Base-by-base conservation (phyloP, 169 alveolate genomes). In the Toxoplasma gondii region DNA sequence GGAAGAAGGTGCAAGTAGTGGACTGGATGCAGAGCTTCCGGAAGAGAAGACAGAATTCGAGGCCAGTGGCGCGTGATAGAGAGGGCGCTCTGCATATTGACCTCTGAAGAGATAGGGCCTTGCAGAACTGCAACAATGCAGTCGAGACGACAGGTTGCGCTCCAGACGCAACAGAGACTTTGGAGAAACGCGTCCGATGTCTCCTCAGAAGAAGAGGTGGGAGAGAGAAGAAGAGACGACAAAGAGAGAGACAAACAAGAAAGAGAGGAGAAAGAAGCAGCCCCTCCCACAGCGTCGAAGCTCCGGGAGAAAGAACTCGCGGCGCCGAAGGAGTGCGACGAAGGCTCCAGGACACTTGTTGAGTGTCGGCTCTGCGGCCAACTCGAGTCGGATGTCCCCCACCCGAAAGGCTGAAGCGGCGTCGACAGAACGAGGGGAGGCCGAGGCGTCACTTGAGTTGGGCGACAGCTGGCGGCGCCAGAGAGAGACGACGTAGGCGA, bases 1-100 rank as follows among this genome's bases (percentile, higher is more conserved):
- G 90, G 90, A 9, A 82, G 90, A 22, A 82, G 67, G 29, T 82
- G 90, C 41, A 67, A 64, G 67, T 82, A 82, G 90, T 82, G 90
- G 19, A 82, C 90, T 1, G 90, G 90, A 82, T 44, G 53, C 67
- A 82, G 67, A 0, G 39, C 69, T 31, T 41, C 69, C 16, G 90
- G 90, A 19, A 82, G n/a, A 22, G 90, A 39, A 82, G 64, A 43
- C 19, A 82, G 90, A 17, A 82, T 38, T 36, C 41, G 53, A 12
- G 22, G 67, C 90, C 69, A 82, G 90, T 39, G 67, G n/a, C 16
- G n/a, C 84, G 49, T 4, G n/a, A 5, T 7, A 44, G 84, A 4
- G 24, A 64, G 31, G 34, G 74, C 74, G 29, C 74, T 27, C 74
- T 16, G 31, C 24, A 12, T n/a, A n/a, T n/a, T 12, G 58, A 12